Evolutionary conservation across 1,139 yeast species (phyloP).

Genomic region (Spathaspora sp.): DNA sequence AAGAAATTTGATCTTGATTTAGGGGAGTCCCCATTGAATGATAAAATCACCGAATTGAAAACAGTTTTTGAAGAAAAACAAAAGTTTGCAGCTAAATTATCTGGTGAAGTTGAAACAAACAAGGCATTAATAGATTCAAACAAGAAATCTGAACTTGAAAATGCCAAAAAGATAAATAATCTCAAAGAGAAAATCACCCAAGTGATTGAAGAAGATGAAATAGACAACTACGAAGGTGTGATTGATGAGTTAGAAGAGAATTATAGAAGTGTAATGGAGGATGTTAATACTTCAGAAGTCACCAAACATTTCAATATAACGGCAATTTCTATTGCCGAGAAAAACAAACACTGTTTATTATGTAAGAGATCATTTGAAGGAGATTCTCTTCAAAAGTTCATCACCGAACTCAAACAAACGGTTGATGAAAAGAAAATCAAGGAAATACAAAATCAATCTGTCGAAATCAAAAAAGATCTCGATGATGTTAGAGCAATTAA

Average conservation of each 20-base stretch:
- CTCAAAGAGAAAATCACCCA: constrained; percentile 22
- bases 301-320: constrained; percentile 62
- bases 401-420: constrained; percentile 33
- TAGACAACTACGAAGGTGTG: constrained; percentile 50
- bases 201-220: constrained; percentile 42
- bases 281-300: constrained; percentile 63
- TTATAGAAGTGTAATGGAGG: constrained; percentile 57
- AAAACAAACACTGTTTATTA: constrained; percentile 56
- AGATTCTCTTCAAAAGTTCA: constrained; percentile 31
- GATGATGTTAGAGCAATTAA: constrained; percentile 26
- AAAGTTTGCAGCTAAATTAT: constrained; percentile 9
- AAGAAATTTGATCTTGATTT: constrained; percentile 23
- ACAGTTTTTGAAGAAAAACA: constrained; percentile 12
- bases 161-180: constrained; percentile 17
- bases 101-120: constrained; percentile 12
- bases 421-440: constrained; percentile 38
- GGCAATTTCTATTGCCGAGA: constrained; percentile 62
- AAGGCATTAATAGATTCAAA: constrained; percentile 9
- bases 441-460: constrained; percentile 35
- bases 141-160: constrained; percentile 12
- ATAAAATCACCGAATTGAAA: constrained; percentile 12
- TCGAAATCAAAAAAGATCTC: constrained; percentile 30
- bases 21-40: constrained; percentile 20
- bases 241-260: constrained; percentile 61
- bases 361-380: constrained; percentile 63